Evolutionary conservation across 495 filamentous ascomycete genomes (phyloP).

Genomic region (Annulohypoxylon stygium): DNA sequence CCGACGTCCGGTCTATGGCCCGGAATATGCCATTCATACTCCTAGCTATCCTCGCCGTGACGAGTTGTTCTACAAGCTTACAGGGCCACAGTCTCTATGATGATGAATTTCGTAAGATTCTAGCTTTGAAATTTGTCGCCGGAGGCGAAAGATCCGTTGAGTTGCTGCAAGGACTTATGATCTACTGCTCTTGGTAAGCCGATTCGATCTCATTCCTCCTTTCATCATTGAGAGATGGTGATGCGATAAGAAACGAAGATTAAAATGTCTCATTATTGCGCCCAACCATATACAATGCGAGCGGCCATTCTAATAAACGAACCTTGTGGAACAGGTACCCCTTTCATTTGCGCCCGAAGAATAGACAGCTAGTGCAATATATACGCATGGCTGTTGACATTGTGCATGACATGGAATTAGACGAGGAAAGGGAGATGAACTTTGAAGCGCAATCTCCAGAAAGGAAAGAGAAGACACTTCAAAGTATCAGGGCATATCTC

Average conservation of each 20-base stretch:
- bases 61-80: constrained; percentile 57
- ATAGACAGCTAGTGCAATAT: constrained; percentile 59
- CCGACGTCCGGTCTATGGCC: constrained; percentile 55
- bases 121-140: constrained; percentile 63
- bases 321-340: constrained; percentile 56
- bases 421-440: constrained; percentile 51
- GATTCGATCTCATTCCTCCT: neutral
- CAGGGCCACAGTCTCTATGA: constrained; percentile 63
- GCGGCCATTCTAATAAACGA: neutral
- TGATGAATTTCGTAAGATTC: constrained; percentile 63
- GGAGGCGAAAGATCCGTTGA: constrained; percentile 61
- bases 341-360: constrained; percentile 62
- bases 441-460: constrained; percentile 22
- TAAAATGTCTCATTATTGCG: neutral
- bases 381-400: constrained; percentile 63
- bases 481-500: constrained; percentile 57
- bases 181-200: constrained; percentile 63
- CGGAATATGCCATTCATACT: constrained; percentile 58
- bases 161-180: constrained; percentile 58
- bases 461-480: constrained; percentile 43
- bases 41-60: constrained; percentile 60
- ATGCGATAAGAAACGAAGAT: neutral
- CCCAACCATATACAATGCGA: neutral
- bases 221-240: neutral
- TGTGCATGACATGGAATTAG: constrained; percentile 58